phyloP scores from a whole-genome alignment of 2,329 filamentous ascomycete genomes.

The Cadophora sp. region DNA sequence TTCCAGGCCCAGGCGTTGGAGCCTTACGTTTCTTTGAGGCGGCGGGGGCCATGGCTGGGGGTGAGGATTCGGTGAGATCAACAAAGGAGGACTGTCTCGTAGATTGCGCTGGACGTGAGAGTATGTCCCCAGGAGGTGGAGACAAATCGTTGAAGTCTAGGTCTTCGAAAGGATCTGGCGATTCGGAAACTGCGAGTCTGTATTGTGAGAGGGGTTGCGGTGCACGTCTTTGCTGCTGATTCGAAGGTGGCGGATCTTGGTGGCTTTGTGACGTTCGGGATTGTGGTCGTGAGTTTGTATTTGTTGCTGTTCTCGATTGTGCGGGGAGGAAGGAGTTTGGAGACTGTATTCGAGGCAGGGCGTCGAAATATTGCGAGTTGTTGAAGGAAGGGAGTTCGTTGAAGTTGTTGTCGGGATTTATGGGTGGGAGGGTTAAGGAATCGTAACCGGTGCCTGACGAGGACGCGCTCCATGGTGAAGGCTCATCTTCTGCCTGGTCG shows the following conservation, averaged over 20 bases:
- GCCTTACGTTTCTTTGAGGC: slow-evolving; percentile 39
- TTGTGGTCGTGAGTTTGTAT: slow-evolving; percentile 4
- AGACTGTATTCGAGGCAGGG: slow-evolving; percentile 23
- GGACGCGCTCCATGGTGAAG: slow-evolving; percentile 18
- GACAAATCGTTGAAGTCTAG: slow-evolving; percentile 30
- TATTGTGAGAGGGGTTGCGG: slow-evolving; percentile 26
- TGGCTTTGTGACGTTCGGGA: slow-evolving; percentile 11
- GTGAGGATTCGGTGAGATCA: slow-evolving; percentile 41
- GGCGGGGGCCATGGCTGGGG: slow-evolving; percentile 27
- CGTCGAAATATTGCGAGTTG: slow-evolving; percentile 26
- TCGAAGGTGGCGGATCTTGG: slow-evolving; percentile 33
- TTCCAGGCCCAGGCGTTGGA: slow-evolving; percentile 22
- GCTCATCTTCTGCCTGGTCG: slow-evolving; percentile 13
- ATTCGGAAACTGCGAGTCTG: slow-evolving; percentile 30
- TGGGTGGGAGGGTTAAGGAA: slow-evolving; percentile 34
- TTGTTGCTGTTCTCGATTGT: not conserved
- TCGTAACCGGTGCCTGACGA: slow-evolving; percentile 22
- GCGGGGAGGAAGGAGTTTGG: slow-evolving; percentile 20
- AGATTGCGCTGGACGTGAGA: slow-evolving; percentile 15
- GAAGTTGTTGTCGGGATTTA: slow-evolving; percentile 30
- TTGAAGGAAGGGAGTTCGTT: slow-evolving; percentile 23
- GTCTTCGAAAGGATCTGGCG: slow-evolving; percentile 36
- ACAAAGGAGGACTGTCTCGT: slow-evolving; percentile 35
- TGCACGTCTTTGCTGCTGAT: slow-evolving; percentile 29
- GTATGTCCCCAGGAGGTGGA: slow-evolving; percentile 13